Evolutionary conservation across 148 eudicot genomes (phyloP).

Genomic region (Cornus controversa): DNA sequence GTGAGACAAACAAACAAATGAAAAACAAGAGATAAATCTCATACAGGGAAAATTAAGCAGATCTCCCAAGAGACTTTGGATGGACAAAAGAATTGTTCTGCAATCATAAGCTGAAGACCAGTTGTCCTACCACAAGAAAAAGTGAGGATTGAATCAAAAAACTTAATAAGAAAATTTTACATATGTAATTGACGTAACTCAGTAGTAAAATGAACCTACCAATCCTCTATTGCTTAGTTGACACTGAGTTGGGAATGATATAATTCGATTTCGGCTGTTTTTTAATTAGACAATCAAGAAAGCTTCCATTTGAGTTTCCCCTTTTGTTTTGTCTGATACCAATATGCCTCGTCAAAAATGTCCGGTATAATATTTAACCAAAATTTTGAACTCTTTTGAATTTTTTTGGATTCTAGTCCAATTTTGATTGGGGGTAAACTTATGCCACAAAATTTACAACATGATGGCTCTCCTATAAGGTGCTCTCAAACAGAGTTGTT

Average conservation of each 20-base stretch:
- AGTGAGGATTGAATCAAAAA: background rate
- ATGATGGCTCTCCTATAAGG: background rate
- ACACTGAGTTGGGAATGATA: background rate
- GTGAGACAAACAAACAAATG: background rate
- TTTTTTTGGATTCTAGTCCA: too few relatives aligned
- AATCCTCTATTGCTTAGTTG: background rate
- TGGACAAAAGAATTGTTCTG: conserved; percentile 63
- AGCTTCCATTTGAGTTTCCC: too few relatives aligned
- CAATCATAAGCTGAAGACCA: conserved; percentile 77
- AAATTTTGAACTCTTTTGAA: too few relatives aligned
- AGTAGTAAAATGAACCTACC: background rate
- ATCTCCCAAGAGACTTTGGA: conserved; percentile 73
- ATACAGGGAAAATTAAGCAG: background rate
- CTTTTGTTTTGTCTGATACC: too few relatives aligned
- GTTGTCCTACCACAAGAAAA: conserved; percentile 41
- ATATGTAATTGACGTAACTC: background rate
- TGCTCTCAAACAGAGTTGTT: too few relatives aligned
- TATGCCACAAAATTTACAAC: background rate
- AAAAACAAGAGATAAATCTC: background rate
- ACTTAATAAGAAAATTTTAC: background rate
- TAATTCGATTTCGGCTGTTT: background rate
- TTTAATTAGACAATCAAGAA: background rate
- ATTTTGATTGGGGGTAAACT: too few relatives aligned
- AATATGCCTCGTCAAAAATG: too few relatives aligned
- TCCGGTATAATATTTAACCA: too few relatives aligned